Evolutionary conservation across 2,329 filamentous ascomycete genomes (phyloP), one percentile per base, ranked within the genome.

Genomic region (Aspergillus chevalieri): DNA sequence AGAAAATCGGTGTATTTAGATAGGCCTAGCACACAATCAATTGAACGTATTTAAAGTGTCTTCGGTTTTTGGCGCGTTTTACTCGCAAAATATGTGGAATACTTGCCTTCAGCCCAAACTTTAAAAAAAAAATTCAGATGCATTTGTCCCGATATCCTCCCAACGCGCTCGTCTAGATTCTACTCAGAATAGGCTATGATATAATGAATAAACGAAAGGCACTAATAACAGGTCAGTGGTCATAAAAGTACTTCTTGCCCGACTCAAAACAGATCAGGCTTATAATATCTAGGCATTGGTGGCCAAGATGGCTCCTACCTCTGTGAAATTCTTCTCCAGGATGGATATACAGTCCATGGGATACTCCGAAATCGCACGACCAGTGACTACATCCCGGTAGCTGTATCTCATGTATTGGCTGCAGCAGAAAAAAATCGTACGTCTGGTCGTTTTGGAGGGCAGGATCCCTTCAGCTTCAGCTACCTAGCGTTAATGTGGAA

Each of bases 291-390:
- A 48, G 47, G 47, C 7, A 41, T 48, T 30, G 30, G 38, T 28
- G 47, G 47, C n/a, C 47, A 48, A 44, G 47, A 48, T 44, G 47
- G 47, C 41, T 48, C 47, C 38, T 48, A 48, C 17, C 47, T 48
- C 21, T 42, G 38, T 6, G 30, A 43, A 9, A 17, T 48, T 19
- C 42, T 48, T 4, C 36, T 48, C n/a, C 17, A 36, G 19, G 26
- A 48, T 15, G 42, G 42, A n/a, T 48, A 48, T 28, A 30, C 28
- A 22, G 47, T 48, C 26, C 47, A 48, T 17, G 47, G 47, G 17
- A 43, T 43, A 43, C 19, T 43, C 9, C 39, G 39, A 43, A 19
- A 19, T 43, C 39, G 39, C 39, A 43, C 39, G 14, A 43, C 39
- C 15, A 24, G 21, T 43, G 39, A 43, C 39, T 43, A 43, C 21